Evolutionary conservation across 176 grass and related monocot genomes (phyloP), one percentile per base, ranked within the genome.

Genomic region (Calamus simplicifolius): DNA sequence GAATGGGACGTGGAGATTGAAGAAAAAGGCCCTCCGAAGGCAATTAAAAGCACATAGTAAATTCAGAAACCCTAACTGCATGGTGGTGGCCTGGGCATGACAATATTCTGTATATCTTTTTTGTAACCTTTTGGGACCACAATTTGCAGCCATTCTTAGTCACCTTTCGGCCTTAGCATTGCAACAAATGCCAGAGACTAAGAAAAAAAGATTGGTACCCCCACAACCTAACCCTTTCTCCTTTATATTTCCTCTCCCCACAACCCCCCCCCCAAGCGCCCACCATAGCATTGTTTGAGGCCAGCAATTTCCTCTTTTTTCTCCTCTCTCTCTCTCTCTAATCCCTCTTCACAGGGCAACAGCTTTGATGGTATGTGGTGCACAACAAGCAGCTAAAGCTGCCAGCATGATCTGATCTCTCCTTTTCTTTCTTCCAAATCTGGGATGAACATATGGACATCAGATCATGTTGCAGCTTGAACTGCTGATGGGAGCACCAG

Each of bases 371-470:
- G n/a, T 16, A 4, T 19, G 4, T 16, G 52, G 77, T 85, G 77
- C 77, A 69, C 70, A 81, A 78, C 65, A 65, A 89, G 86, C 69
- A 68, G 86, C 3, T 89, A 77, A 89, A 89, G 82, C 81, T 75
- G 86, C 86, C 75, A 89, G 86, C 81, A 89, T 66, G 86, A 89
- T 89, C 86, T 89, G 77, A 73, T 81, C 18, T 18, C 27, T 27
- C 8, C 3, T 16, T 53, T 27, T 4, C 49, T 23, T 10, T 53
- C 6, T 53, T 52, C 64, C 19, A 29, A 15, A 27, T 19, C 25
- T 48, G 7, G 14, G 29, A 5, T 43, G 29, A 48, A 17, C 6
- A 3, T 4, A 12, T 25, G 6, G 8, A 67, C 10, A 52, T 21
- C 28, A 68, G 65, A 68, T 68, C 65, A 68, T 68, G 65, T 38